Base-by-base conservation (phyloP, 768 basidiomycete species). In the Melanogaster broomeanus region DNA sequence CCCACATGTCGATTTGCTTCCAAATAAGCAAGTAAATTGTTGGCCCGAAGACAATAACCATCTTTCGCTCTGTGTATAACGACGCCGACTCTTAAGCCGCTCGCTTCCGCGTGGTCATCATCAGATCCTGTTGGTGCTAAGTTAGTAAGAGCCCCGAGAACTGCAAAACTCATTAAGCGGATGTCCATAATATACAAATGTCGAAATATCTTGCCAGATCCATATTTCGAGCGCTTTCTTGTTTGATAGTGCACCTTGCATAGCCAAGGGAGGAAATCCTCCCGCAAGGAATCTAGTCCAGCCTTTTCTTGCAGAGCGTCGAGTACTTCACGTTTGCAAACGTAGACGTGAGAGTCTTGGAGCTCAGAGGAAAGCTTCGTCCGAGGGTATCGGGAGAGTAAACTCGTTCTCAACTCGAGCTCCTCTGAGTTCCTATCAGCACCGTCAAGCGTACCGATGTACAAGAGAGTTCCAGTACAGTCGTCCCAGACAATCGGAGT, bases 221-320 rank as follows among this genome's bases (percentile, higher is more conserved):
- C 79, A 56, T 88, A 89, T 69, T 83, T 87, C 42, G 67, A 70
- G 56, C 75, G 74, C 59, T 82, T 85, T 15, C 76, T 74, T 10
- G 74, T 72, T 52, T 85, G 85, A 65, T 93, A 93, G 55, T 90
- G 89, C 6, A 90, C 73, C 64, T 91, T 93, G 72, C 92, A 89
- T 49, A 97, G 64, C 91, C 93, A 97, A 0, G 95, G 95, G 11
- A 98, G 66, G 61, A 97, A 90, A 53, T 97, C 93, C 66, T 95
- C 89, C 45, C 88, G 79, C 45, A 98, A 77, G 15, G 93, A 96
- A 45, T 91, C 86, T 37, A 94, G 77, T 58, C 84, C 79, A 5
- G 71, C 72, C 60, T 90, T 90, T 53, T 82, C 78, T 11, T 81
- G 77, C 24, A 94, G 73, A 12, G 83, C 76, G 51, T 91, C 85